Base-by-base conservation (phyloP, 768 basidiomycete species). In the Pleurotus citrinopileatus region DNA sequence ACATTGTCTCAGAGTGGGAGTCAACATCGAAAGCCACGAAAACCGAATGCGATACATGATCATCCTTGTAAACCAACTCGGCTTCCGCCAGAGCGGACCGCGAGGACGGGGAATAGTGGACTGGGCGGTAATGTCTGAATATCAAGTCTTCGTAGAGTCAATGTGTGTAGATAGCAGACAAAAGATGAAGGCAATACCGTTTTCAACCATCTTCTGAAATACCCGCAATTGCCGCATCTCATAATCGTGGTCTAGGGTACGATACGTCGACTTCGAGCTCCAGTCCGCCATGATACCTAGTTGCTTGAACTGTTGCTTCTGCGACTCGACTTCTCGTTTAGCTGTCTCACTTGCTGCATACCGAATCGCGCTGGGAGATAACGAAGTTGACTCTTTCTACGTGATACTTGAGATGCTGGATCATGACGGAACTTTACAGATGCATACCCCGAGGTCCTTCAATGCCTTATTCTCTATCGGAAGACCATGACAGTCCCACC, bases 401-500 rank as follows among this genome's bases (percentile, higher is more conserved):
- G 45, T 8, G 26, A 15, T n/a, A 27, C 42, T 27, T n/a, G 25
- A 47, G 23, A 19, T 50, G 32, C 23, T 28, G 42, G n/a, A n/a
- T n/a, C n/a, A 26, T 23, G 36, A 20, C 26, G 9, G 25, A 19
- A 26, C 23, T 26, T 46, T 7, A 38, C 8, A 23, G 19, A 12
- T 23, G 63, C 81, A 52, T 63, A 91, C 91, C 53, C 82, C 78
- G 23, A 96, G 75, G 20, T 87, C 80, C 56, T 87, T 76, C 29
- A 99, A 72, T 0, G 94, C 91, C 63, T 97, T 98, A 60, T 93
- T 92, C 67, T 98, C 96, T 57, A 98, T 98, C 0, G 96, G 96
- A 10, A 98, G 82, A 4, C 96, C 96, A 66, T 99, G 96, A 62
- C 96, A 98, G 63, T 99, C 96, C 93, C 94, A 99, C 8, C 96